Base-by-base conservation (phyloP, 1,284 basidiomycete genomes). In the Meripilus lineatus region DNA sequence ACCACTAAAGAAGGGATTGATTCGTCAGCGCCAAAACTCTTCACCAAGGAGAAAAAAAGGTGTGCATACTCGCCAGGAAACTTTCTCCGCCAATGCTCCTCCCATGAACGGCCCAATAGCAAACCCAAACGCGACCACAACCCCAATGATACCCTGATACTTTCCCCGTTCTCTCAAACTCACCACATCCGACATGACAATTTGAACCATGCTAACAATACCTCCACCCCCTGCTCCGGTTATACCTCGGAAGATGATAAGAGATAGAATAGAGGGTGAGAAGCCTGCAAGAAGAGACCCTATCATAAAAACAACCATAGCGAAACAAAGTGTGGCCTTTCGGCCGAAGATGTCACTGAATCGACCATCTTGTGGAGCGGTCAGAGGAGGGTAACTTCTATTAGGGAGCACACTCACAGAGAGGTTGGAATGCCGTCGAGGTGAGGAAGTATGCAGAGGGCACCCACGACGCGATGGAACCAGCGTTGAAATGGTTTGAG, bases 291-390 rank as follows among this genome's bases (percentile, higher is more conserved):
- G 63, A 18, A 85, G 61, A 52, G 78, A 76, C 44, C 81, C 77
- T 30, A 85, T 58, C 63, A 84, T 74, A 59, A 81, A 83, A 33
- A 86, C 66, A 10, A 63, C 57, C 69, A 87, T 77, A 3, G 75
- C 73, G 5, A 74, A 61, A 32, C 79, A 72, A 32, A 89, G 66
- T 1, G 79, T 75, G 15, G 66, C 62, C 57, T 90, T 89, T 23
- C 88, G 70, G 14, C 87, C 88, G 52, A 88, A 89, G 26, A 85
- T 87, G 52, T 90, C 86, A 38, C 69, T 81, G 67, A 87, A 76
- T 5, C 83, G 73, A 25, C 84, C 84, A 59, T 86, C 61, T 63
- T 36, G 21, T 4, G 8, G 28, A 30, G 28, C 8, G 28, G n/a
- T n/a, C 28, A 10, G 28, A 30, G 10, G 28, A n/a, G 28, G 28